Evolutionary conservation across 2,329 filamentous ascomycete species (phyloP).

Genomic region (Domatiomyces catenatus): DNA sequence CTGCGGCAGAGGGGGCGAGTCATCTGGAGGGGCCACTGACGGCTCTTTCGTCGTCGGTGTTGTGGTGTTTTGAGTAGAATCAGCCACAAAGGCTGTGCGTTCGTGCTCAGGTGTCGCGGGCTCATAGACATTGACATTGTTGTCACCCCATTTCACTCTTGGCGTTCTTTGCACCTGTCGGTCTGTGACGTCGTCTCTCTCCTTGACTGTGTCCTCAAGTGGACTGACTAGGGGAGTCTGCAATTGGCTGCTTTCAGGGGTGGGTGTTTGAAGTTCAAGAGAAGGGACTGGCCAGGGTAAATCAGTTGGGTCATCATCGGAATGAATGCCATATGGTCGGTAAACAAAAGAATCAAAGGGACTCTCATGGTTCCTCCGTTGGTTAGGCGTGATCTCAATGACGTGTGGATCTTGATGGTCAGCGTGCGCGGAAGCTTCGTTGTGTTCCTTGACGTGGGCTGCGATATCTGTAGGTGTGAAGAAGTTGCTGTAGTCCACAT

Average conservation of each 20-base stretch:
- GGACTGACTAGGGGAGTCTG: constrained; percentile 17
- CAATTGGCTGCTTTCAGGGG: constrained; percentile 27
- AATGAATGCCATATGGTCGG: constrained; percentile 11
- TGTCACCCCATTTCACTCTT: constrained; percentile 52
- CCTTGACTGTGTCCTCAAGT: background rate
- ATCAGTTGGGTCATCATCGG: constrained; percentile 12
- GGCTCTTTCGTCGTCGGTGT: constrained; percentile 18
- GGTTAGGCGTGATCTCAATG: constrained; percentile 14
- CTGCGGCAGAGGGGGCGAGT: constrained; percentile 1
- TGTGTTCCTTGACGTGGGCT: constrained; percentile 26
- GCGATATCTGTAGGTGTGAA: constrained; percentile 27
- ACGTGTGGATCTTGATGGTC: constrained; percentile 13
- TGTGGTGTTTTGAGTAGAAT: constrained; percentile 40
- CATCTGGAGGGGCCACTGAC: background rate
- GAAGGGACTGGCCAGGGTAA: constrained; percentile 34
- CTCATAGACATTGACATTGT: constrained; percentile 49
- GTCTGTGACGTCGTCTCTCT: constrained; percentile 28
- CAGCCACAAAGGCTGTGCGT: constrained; percentile 19
- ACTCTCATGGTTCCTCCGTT: constrained; percentile 1
- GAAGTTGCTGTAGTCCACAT: constrained; percentile 24
- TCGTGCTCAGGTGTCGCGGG: constrained; percentile 41
- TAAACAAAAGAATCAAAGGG: constrained; percentile 14
- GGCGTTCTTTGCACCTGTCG: constrained; percentile 31
- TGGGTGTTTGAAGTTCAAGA: constrained; percentile 43
- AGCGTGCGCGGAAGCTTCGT: constrained; percentile 7